Evolutionary conservation across 192 early-diverging fungal species (phyloP), one percentile per base, ranked within the genome.

Genomic region (Podila horticola): DNA sequence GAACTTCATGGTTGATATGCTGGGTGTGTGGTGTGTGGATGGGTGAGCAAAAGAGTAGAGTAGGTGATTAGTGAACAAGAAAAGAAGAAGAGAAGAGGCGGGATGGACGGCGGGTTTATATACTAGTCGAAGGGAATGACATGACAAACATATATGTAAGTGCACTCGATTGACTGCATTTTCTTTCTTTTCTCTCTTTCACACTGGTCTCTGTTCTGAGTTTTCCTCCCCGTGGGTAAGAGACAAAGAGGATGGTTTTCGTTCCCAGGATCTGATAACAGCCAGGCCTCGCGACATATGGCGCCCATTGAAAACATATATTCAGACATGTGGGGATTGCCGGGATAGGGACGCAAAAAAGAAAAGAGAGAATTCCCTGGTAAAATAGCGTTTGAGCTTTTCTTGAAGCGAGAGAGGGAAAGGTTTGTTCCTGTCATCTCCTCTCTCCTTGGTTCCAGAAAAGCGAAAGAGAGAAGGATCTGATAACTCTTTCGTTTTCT

Each of bases 1-100:
- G 48, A 55, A 50, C 74, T 76, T 76, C 74, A 76, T 76, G 20
- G 22, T 75, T 48, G 29, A 31, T n/a, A 8, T 50, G 36, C 51
- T 60, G 12, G 15, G 64, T 20, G 41, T n/a, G 41, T 26, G 65
- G 26, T 8, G 51, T 58, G 62, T 51, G 17, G 26, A 48, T 64
- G 34, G 58, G 28, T 34, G 9, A 4, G 11, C 5, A 34, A 20
- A n/a, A 8, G 24, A 33, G 29, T 45, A 34, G 71, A 58, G 24
- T 28, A 28, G 30, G 7, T n/a, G 26, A 45, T 29, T n/a, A 34
- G 45, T n/a, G 45, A 62, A 33, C 12, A 49, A 69, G 29, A 61
- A 33, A 33, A 45, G 48, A 70, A 41, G 22, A 67, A 50, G 11
- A 69, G 36, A 48, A 36, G 3, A 15, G 28, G 11, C 8, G 52